Conservation (phyloP, 106 monocot species). For the Dendrobium officinale region DNA sequence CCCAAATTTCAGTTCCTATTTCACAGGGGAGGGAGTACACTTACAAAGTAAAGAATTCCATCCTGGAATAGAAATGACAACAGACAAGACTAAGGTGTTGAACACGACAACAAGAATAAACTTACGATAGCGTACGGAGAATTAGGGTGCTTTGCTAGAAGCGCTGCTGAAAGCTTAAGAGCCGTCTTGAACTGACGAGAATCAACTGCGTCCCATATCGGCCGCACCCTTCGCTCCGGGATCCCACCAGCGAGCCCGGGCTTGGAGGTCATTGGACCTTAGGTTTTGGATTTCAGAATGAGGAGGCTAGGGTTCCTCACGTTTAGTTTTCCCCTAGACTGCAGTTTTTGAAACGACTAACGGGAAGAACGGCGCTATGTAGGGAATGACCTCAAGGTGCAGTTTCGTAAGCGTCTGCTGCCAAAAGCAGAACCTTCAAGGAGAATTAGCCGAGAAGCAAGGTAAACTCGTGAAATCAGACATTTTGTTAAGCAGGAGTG, state of each 20-base stretch:
- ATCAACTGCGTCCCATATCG: constrained; percentile 99
- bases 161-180: constrained; percentile 68
- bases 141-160: constrained; percentile 83
- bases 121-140: constrained; percentile 88
- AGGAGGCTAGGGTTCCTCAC: not conserved
- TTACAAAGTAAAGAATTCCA: not conserved
- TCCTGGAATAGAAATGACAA: not conserved
- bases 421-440: too few species aligned
- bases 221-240: constrained; percentile 87
- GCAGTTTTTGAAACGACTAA: not conserved
- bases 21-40: not conserved
- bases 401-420: too few species aligned
- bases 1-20: not conserved
- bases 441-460: too few species aligned
- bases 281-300: not conserved
- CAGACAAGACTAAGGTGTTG: not conserved
- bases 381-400: too few species aligned
- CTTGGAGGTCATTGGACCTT: constrained; percentile 60
- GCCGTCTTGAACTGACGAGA: constrained; percentile 93
- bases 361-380: not conserved
- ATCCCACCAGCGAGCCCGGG: constrained; percentile 88
- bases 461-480: too few species aligned
- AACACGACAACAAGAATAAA: not conserved
- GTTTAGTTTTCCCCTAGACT: not conserved
- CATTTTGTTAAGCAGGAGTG: too few species aligned